Evolutionary conservation across 140 eudicot genomes (phyloP).

Genomic region (Bidens hawaiensis): DNA sequence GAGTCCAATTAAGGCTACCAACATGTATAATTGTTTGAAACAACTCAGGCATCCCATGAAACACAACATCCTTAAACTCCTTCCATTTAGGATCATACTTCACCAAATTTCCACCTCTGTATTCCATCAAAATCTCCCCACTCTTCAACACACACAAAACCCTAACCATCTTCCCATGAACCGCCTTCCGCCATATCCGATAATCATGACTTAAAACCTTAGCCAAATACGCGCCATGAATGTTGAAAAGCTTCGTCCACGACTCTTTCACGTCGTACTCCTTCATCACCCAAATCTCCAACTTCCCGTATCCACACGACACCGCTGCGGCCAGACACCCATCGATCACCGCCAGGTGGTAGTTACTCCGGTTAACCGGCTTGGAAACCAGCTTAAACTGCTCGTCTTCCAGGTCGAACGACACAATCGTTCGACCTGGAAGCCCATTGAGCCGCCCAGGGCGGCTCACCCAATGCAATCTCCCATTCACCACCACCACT

Average conservation of each 20-base stretch:
- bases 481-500: constrained; percentile 32
- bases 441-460: constrained; percentile 23
- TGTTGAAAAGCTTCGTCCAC: constrained; percentile 38
- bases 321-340: constrained; percentile 44
- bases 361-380: constrained; percentile 31
- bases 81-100: constrained; percentile 48
- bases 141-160: constrained; percentile 44
- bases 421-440: constrained; percentile 30
- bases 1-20: constrained; percentile 50
- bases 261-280: constrained; percentile 47
- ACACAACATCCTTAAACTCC: constrained; percentile 37
- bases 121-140: constrained; percentile 54
- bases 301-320: constrained; percentile 26
- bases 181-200: constrained; percentile 37
- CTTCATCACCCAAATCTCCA: constrained; percentile 59
- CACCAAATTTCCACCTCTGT: constrained; percentile 49
- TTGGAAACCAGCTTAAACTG: constrained; percentile 37
- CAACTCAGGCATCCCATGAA: constrained; percentile 52
- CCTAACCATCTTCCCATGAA: constrained; percentile 35
- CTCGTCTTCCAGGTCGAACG: constrained; percentile 51
- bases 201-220: constrained; percentile 20
- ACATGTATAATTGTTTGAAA: constrained; percentile 53
- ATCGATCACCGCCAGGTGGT: constrained; percentile 36
- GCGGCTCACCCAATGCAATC: constrained; percentile 46
- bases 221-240: constrained; percentile 35